These are phyloP conservation scores for Tylopilus sp. DNA, from an alignment of 768 basidiomycete species.

Conservation along the genomic window DNA sequence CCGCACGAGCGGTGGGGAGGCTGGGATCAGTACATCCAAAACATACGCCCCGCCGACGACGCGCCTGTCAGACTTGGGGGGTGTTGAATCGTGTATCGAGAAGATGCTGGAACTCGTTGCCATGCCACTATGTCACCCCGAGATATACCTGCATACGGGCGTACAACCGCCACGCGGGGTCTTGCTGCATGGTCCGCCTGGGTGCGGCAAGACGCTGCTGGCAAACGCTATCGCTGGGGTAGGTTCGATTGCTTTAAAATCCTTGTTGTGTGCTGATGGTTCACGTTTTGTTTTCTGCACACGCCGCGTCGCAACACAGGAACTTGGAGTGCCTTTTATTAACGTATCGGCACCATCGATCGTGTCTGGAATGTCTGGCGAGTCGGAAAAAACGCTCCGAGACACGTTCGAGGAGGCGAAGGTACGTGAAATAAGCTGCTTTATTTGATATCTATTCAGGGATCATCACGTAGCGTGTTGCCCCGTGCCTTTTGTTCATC, in stretches of 20 bases:
- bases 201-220: neutral
- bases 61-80: neutral
- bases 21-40: neutral
- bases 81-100: neutral
- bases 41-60: neutral
- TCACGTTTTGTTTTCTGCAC: neutral
- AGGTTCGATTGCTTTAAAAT: neutral
- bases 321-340: neutral
- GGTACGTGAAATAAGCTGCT: neutral
- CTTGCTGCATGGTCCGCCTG: neutral
- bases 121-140: neutral
- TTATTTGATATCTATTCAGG: neutral
- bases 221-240: neutral
- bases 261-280: neutral
- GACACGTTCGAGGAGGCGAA: neutral
- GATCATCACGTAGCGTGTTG: neutral
- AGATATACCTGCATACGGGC: neutral
- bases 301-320: neutral
- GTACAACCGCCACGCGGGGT: neutral
- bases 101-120: neutral
- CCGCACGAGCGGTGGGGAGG: neutral
- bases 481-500: neutral
- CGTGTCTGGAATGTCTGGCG: neutral
- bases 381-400: neutral
- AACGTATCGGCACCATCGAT: neutral